Evolutionary conservation across 2,329 filamentous ascomycete species (phyloP), one percentile per base, ranked within the genome.

Genomic region (Nigrospora sphaerica): DNA sequence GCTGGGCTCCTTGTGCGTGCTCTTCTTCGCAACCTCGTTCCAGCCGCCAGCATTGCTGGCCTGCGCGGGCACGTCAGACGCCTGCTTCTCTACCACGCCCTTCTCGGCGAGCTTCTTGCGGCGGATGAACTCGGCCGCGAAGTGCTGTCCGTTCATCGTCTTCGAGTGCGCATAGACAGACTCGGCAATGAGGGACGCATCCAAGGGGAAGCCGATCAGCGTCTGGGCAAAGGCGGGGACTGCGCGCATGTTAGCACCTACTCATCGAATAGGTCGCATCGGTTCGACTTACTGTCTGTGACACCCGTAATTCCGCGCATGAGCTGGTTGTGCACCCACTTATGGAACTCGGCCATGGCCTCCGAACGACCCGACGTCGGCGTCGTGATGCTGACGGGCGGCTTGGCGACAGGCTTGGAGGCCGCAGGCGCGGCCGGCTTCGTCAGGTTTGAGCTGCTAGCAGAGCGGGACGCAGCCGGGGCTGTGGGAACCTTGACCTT

Each of bases 11-110:
- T 72, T 73, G 42, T 72, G 70, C 46, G 71, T 68, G 42, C 86
- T 86, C 75, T 96, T 96, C 83, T 97, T 97, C 2, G 93, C 93
- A 44, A 98, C 93, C 69, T 97, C 93, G 57, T 78, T 95, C 93
- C 93, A 98, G 17, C 92, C 92, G 46, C 74, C 70, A 23, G 68
- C 60, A 42, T 67, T 72, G 54, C 68, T 72, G 38, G 67, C 65
- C 53, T 71, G 68, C 19, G 60, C 66, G 13, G 42, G 34, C 19
- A 47, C 48, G 42, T 73, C 71, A 6, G 59, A 66, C 53, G 64
- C 73, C 46, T 86, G 80, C 57, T 88, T 85, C 63, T 90, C 86
- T 16, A 95, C 75, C 2, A 96, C 79, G 35, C 93, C 93, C 71
- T 91, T 93, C 56, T 97, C 92, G 1, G 93, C 92, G 1, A 95